phyloP scores from a whole-genome alignment of 2,329 filamentous ascomycete genomes.

The Fusarium chuoi region DNA sequence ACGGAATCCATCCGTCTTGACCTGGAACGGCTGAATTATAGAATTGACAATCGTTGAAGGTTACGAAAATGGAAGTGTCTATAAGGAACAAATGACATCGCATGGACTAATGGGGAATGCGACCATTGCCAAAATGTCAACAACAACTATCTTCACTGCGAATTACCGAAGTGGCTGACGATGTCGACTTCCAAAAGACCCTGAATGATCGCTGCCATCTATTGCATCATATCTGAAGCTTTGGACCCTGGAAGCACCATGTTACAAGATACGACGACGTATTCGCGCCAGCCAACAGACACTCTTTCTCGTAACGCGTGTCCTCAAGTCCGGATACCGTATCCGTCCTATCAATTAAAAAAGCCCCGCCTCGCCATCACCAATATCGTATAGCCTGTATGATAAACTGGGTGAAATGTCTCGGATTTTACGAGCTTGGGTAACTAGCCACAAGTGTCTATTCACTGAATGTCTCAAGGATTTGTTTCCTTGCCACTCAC shows the following conservation, averaged over 20 bases:
- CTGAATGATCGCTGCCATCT: background rate
- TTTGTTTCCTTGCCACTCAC: background rate
- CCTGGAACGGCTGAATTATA: background rate
- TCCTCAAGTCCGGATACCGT: background rate
- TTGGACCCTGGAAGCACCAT: background rate
- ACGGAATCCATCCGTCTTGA: background rate
- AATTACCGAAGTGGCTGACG: too few relatives aligned
- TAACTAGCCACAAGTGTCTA: background rate
- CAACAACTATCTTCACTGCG: background rate
- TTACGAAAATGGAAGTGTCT: background rate
- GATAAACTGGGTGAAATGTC: slow-evolving; percentile 10
- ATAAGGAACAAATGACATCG: background rate
- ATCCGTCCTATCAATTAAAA: background rate
- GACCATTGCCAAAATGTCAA: background rate
- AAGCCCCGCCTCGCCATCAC: background rate
- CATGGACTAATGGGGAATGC: background rate
- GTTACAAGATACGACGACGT: background rate
- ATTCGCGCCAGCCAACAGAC: background rate
- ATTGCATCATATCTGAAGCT: background rate
- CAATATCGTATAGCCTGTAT: background rate
- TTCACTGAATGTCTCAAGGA: background rate
- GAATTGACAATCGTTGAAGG: background rate
- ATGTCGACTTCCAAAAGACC: background rate
- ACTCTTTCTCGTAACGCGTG: background rate
- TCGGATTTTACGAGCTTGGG: background rate